Evolutionary conservation across 2,329 filamentous ascomycete species (phyloP).

Genomic region (Fonsecaea erecta): DNA sequence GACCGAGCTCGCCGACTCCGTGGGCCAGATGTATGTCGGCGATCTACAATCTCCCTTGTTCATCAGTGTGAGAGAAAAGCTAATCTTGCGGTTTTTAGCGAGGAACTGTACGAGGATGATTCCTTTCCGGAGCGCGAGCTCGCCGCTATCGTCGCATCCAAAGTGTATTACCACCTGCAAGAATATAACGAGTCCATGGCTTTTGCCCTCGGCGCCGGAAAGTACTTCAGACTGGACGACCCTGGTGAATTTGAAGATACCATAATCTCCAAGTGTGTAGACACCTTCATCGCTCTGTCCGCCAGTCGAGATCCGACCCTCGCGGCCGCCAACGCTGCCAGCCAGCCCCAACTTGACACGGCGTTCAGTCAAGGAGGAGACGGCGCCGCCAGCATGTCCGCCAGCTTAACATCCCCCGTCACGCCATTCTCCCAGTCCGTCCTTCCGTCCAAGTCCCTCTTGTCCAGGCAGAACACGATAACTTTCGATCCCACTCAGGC

Average conservation of each 20-base stretch:
- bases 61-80: conserved; percentile 29
- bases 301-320: conserved; percentile 62
- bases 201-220: conserved; percentile 91
- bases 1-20: conserved; percentile 91
- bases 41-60: conserved; percentile 4
- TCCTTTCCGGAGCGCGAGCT: conserved; percentile 91
- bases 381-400: conserved; percentile 69
- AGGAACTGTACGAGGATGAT: conserved; percentile 96
- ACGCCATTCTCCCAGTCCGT: conserved; percentile 95
- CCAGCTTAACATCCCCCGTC: conserved; percentile 78
- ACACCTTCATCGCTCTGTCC: conserved; percentile 90
- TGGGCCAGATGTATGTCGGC: conserved; percentile 83
- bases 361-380: conserved; percentile 72
- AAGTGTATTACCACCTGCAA: conserved; percentile 98
- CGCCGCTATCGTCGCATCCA: conserved; percentile 90
- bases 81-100: conserved; percentile 60
- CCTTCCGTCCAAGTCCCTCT: conserved; percentile 87
- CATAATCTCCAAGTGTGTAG: conserved; percentile 96
- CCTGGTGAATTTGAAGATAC: conserved; percentile 98
- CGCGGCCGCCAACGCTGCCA: conserved; percentile 53
- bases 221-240: conserved; percentile 89
- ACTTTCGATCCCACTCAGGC: conserved; percentile 61
- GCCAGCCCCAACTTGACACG: conserved; percentile 70
- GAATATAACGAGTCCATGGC: conserved; percentile 99
- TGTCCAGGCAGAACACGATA: conserved; percentile 76